Conservation (phyloP, 352 stramenopile genomes). For the Paralagenidium karlingii region DNA sequence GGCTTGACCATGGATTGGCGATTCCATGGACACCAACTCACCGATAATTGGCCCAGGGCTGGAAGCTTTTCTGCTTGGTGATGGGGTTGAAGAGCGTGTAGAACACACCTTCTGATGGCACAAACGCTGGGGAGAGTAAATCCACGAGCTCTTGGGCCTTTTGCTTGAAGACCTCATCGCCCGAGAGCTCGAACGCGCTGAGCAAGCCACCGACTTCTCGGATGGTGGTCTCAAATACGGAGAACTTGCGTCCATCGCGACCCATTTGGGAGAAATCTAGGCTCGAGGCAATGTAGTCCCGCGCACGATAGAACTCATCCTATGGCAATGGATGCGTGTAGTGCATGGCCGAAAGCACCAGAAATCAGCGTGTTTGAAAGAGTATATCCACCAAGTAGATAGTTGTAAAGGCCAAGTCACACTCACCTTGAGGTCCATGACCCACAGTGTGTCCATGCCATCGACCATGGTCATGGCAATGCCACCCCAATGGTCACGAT, state of each 20-base stretch:
- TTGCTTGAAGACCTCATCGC: background rate
- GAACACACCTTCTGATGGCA: background rate
- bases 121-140: background rate
- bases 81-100: background rate
- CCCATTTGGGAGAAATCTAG: background rate
- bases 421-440: slow-evolving; percentile 84
- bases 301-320: background rate
- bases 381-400: background rate
- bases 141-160: background rate
- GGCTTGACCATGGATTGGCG: no score
- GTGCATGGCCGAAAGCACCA: no score
- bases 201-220: slow-evolving; percentile 1
- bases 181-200: background rate
- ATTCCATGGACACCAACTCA: background rate
- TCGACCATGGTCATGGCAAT: slow-evolving; percentile 70
- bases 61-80: background rate
- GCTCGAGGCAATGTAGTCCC: background rate
- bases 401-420: background rate
- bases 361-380: no score
- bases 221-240: background rate
- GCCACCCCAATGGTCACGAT: slow-evolving; percentile 43
- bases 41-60: background rate
- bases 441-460: slow-evolving; percentile 80
- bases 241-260: background rate
- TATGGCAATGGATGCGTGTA: no score